Evolutionary conservation across 2,329 filamentous ascomycete species (phyloP).

Genomic region (Aspergillus sp.): DNA sequence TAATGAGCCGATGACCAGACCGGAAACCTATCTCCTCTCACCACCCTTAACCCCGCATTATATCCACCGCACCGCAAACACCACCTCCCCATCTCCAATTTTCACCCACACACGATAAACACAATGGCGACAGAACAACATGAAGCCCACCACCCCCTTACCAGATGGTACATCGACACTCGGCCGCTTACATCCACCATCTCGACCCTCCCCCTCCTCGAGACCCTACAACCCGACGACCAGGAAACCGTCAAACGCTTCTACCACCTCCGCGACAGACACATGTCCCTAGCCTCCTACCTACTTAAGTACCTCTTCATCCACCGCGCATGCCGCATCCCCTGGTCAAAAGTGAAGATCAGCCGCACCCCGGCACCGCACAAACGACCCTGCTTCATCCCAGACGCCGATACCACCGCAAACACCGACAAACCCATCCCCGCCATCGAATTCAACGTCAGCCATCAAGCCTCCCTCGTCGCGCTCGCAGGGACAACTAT

Average conservation of each 20-base stretch:
- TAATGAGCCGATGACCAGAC: neutral
- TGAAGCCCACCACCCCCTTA: slow-evolving; percentile 18
- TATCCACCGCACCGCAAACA: neutral
- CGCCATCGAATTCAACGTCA: slow-evolving; percentile 62
- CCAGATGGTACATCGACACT: slow-evolving; percentile 47
- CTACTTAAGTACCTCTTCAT: slow-evolving; percentile 63
- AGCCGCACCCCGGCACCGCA: slow-evolving; percentile 51
- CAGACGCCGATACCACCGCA: slow-evolving; percentile 26
- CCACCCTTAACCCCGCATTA: neutral
- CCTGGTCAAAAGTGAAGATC: slow-evolving; percentile 58
- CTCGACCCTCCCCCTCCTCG: slow-evolving; percentile 38
- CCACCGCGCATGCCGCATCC: slow-evolving; percentile 53
- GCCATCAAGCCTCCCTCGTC: slow-evolving; percentile 64
- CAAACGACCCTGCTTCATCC: slow-evolving; percentile 54
- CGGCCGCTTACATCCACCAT: slow-evolving; percentile 32
- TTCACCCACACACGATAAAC: neutral
- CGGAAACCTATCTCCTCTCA: neutral
- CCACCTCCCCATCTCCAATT: neutral
- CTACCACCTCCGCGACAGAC: slow-evolving; percentile 56
- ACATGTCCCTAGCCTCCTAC: slow-evolving; percentile 61
- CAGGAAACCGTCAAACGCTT: slow-evolving; percentile 50
- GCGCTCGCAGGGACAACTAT: slow-evolving; percentile 53
- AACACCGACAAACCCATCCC: slow-evolving; percentile 10
- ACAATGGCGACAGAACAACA: neutral
- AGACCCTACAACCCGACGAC: slow-evolving; percentile 47